Percentiles rank a stretch among this genome's conserved stretches.
phyloP scores from a whole-genome alignment of 345 rosid genomes.

The Salix caprea region DNA sequence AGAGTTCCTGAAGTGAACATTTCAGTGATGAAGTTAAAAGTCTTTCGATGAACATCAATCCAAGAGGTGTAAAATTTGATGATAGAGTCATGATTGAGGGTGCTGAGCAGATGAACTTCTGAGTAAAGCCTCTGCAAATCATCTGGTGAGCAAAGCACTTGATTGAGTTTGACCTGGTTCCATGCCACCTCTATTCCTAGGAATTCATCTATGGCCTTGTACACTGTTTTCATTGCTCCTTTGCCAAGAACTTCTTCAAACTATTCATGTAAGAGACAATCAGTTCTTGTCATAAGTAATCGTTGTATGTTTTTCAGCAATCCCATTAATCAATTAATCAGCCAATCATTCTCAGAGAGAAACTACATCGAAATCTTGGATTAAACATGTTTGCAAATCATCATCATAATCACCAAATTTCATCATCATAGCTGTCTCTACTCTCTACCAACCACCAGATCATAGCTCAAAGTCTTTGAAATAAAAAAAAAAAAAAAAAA shows the following conservation, averaged over 20 bases:
- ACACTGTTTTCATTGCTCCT: conserved; percentile 86
- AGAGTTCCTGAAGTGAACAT: conserved; percentile 84
- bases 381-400: background rate
- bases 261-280: conserved; percentile 21
- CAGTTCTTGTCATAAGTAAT: background rate
- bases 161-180: conserved; percentile 61
- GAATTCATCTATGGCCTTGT: conserved; percentile 73
- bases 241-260: conserved; percentile 62
- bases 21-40: conserved; percentile 86
- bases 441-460: background rate
- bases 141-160: conserved; percentile 57
- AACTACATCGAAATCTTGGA: background rate
- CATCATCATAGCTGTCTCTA: background rate
- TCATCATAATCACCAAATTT: background rate
- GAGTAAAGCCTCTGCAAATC: conserved; percentile 74
- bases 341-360: background rate
- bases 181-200: conserved; percentile 80
- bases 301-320: background rate
- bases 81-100: conserved; percentile 62
- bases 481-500: no score
- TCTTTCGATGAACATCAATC: conserved; percentile 51
- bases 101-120: conserved; percentile 83
- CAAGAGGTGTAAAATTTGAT: conserved; percentile 70
- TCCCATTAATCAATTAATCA: background rate
- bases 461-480: no score